Evolutionary conservation across 306 rosid species (phyloP), one percentile per base, ranked within the genome.

Genomic region (Trifolium fragiferum): DNA sequence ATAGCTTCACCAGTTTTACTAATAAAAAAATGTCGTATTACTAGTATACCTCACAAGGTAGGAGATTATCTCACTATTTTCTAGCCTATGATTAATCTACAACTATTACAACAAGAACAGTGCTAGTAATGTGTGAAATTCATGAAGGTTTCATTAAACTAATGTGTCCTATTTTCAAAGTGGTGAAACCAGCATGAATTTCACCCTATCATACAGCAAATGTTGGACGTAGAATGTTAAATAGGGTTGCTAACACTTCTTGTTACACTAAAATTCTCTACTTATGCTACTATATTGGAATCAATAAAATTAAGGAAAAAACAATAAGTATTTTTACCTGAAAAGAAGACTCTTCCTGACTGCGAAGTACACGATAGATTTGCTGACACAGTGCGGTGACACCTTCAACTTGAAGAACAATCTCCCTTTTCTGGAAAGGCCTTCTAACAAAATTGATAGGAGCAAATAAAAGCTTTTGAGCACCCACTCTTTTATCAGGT

Each of bases 331-430:
- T 66, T 57, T 55, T 80, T 58, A 94, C 98, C 97, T 92, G 93
- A 63, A 90, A 88, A 21, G 96, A 83, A 51, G 90, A 86, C 80
- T 94, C 98, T 84, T 92, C 98, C 3, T 85, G 86, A 83, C 80
- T 86, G 30, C 73, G 90, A 43, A 92, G 88, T 5, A 74, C 84
- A 1, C 67, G 80, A 70, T 90, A 92, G 75, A 86, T 85, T 51
- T 85, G 80, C 76, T 90, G 92, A 84, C 96, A 81, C 41, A 94
- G 84, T 63, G 96, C 76, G 66, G 82, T 70, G 76, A 94, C 87
- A 66, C 98, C 98, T 80, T 94, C 92, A 41, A 86, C 87, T 1
- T 94, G 97, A 53, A 94, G 90, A 84, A 94, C 82, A 49, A 88
- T 85, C 73, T 92, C 98, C 76, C 78, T 91, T 73, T 81, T 91